Evolutionary conservation across 768 basidiomycete species (phyloP), one percentile per base, ranked within the genome.

Genomic region (Collybia nuda): DNA sequence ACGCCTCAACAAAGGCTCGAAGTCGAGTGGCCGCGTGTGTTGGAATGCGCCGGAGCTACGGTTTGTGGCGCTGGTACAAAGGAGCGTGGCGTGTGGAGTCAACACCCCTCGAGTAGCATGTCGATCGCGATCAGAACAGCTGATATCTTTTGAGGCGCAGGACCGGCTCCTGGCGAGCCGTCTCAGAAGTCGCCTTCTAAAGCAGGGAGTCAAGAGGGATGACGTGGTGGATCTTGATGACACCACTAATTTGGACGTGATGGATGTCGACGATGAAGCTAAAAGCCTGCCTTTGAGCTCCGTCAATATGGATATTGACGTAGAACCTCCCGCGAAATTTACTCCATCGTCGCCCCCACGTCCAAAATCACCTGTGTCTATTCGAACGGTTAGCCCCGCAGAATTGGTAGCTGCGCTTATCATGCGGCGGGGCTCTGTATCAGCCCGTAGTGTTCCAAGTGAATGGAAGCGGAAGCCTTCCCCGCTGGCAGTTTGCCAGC

Each of bases 261-360:
- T 56, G 57, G 56, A 61, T 35, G 41, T 59, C 8, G 57, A 59
- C 40, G 28, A 46, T 26, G 51, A 39, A 9, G 19, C 37, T 23
- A 29, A 47, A 12, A 24, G 15, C 36, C 26, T 46, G 19, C 35
- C 39, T 21, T 32, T 14, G 36, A 38, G 28, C 52, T 59, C 57
- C 52, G 54, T 46, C 44, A 55, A 59, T 52, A 58, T 59, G 54
- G 60, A 59, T 59, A 46, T 59, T 52, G 56, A 54, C 44, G 54
- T 59, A 19, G 60, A 61, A 50, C 47, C 26, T 21, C 40, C 47
- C 15, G 29, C 24, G 40, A 37, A 35, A 35, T 40, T 42, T 14
- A 28, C 35, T 52, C 43, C 40, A 36, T 18, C 35, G 12, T 40
- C 44, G 26, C 50, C 19, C 45, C 51, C 41, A 54, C 49, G 8